These are phyloP conservation scores for Talaromyces proteolyticus DNA, from an alignment of 495 filamentous ascomycete species.

Conservation along the genomic window DNA sequence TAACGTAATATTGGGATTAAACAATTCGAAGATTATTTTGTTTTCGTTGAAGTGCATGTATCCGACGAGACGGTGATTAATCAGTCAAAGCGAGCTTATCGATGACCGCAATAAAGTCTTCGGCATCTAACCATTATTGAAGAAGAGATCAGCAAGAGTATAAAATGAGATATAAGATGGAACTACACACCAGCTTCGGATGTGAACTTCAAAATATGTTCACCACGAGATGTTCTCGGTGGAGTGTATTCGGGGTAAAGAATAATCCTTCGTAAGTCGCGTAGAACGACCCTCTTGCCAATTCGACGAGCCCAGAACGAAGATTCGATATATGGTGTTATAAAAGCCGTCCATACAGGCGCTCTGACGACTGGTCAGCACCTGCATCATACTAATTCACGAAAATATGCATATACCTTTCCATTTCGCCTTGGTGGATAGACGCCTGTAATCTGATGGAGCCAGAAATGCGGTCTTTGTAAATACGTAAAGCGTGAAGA, in stretches of 20 bases:
- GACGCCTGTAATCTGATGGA: conserved; percentile 54
- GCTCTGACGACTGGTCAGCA: conserved; percentile 20
- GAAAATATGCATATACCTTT: conserved; percentile 20
- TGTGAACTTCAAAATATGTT: conserved; percentile 34
- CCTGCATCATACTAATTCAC: neutral
- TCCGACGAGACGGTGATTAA: too few species aligned
- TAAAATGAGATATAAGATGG: neutral
- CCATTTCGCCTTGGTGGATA: conserved; percentile 33
- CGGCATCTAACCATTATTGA: conserved; percentile 25
- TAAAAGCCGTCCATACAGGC: conserved; percentile 75
- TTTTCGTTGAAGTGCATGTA: too few species aligned
- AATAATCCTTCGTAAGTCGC: conserved; percentile 54
- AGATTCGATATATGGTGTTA: conserved; percentile 53
- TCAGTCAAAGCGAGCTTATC: conserved; percentile 13
- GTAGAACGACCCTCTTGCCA: conserved; percentile 49
- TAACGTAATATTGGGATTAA: too few species aligned
- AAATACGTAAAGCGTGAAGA: conserved; percentile 67
- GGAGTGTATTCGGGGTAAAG: conserved; percentile 55
- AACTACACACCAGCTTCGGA: conserved; percentile 15
- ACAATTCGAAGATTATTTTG: too few species aligned
- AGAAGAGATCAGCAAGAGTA: neutral
- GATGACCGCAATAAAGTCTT: conserved; percentile 24
- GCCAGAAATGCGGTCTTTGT: conserved; percentile 56
- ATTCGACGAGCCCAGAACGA: conserved; percentile 50
- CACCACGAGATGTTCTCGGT: conserved; percentile 24